Evolutionary conservation across 257 asterid species (phyloP).

Genomic region (Solanum clarkiae): DNA sequence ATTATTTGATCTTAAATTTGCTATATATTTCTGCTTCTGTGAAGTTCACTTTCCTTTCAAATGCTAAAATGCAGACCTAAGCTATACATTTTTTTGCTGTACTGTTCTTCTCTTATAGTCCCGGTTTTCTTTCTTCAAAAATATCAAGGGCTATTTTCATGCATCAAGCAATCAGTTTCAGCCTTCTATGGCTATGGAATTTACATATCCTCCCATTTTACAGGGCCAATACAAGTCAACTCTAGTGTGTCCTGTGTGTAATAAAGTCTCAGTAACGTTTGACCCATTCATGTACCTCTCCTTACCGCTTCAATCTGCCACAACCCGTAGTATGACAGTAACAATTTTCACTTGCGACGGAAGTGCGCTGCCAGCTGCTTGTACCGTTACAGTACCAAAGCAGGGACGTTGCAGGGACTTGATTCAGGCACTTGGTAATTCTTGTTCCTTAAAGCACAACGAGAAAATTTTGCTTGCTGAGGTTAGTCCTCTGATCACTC

Average conservation of each 20-base stretch:
- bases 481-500: constrained; percentile 29
- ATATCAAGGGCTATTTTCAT: not conserved
- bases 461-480: constrained; percentile 96
- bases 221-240: constrained; percentile 99
- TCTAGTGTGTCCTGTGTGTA: constrained; percentile 90
- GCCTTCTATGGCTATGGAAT: not conserved
- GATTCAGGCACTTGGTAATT: constrained; percentile 66
- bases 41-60: not conserved
- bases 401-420: constrained; percentile 97
- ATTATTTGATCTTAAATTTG: not conserved
- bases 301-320: constrained; percentile 83
- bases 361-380: constrained; percentile 78
- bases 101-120: not conserved
- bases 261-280: constrained; percentile 86
- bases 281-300: constrained; percentile 99
- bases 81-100: not conserved
- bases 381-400: constrained; percentile 81
- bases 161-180: not conserved
- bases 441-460: constrained; percentile 67
- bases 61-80: not conserved
- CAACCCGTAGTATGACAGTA: constrained; percentile 79
- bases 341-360: constrained; percentile 96
- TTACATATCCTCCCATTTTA: constrained; percentile 7
- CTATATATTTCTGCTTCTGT: not conserved
- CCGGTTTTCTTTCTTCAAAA: not conserved